Evolutionary conservation across 768 basidiomycete species (phyloP), one percentile per base, ranked within the genome.

Genomic region (Asterophora lycoperdoides): DNA sequence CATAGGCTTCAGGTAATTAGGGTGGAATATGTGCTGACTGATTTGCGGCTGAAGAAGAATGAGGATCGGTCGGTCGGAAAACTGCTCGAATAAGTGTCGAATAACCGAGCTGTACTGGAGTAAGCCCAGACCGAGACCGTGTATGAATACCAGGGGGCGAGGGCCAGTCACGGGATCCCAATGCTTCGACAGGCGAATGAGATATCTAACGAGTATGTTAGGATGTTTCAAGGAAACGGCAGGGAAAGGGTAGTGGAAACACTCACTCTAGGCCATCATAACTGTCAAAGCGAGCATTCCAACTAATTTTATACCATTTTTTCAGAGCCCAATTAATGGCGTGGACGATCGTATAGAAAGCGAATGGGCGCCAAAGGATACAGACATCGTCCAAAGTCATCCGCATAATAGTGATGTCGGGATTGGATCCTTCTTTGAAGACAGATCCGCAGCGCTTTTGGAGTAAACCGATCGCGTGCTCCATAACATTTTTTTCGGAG

Each of bases 71-170:
- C 84, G 81, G 56, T 86, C 78, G 4, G 79, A 66, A 43, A 86
- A 73, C 4, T 68, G 60, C 32, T 69, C 67, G 35, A 86, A 64
- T 15, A 93, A 71, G 54, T 84, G 69, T 9, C 68, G 65, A 45
- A 93, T 68, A 51, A 88, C 67, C n/a, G 69, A 53, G 35, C 77
- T 68, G 61, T 93, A 89, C 58, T 89, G 86, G 15, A 83, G 59
- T 9, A 90, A 65, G 3, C 93, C 93, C 41, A 94, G 75, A 8
- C 93, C 93, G 1, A 98, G 79, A 3, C 94, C 94, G 59, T 96
- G 93, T 32, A 92, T 64, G 61, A 93, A 91, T 13, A 96, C 76
- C 32, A 94, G 66, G 0, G 93, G 93, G 35, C 80, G 77, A 26
- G 74, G 75, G 19, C 79, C 83, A 34, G 62, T 73, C 14, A 64